Base-by-base conservation (phyloP, 805 yeast genomes). In the Maudiozyma barnettii region DNA sequence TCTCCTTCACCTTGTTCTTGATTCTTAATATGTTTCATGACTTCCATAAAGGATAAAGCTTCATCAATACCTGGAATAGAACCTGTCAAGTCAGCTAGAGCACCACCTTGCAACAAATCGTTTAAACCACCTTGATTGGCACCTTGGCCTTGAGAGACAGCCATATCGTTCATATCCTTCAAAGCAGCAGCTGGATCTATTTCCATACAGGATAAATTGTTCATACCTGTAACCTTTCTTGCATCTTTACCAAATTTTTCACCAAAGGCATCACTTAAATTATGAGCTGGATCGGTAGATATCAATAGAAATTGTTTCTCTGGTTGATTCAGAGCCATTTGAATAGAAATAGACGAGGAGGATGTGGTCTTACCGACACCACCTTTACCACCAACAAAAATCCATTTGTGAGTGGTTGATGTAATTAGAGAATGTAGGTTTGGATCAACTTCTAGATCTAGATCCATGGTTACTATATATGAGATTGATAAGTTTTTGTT, bases 361-460 rank as follows among this genome's bases (percentile, higher is more conserved):
- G 97, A 86, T 22, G 99, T 93, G 53, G 99, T 93, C 66, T 93
- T 93, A 60, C 99, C 99, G 26, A 93, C 99, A 69, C 99, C 99
- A 66, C 99, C 99, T 73, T 93, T 93, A 57, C 99, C 99, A 55
- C 99, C 99, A 40, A 91, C 98, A 61, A 93, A 93, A 53, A 93
- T 83, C 99, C 99, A 93, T 62, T 85, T 86, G 61, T 93, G 77
- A 12, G 84, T 67, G 38, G 79, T 68, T 23, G 83, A 86, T 51
- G 77, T 81, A 45, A 84, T 71, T 46, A 85, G 69, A 16, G 85
- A 81, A 56, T 79, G 78, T 54, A 85, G 73, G 39, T 83, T 81
- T 52, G 91, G 88, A 54, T 83, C 91, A 35, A 80, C 76, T 52
- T 75, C 77, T 49, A 80, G 74, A 52, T 81, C 77, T 48, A 80